A percentile compares a stretch with the other conserved stretches of the same genome.
Conservation (phyloP, 768 basidiomycete genomes). For the Termitomyces sp. region DNA sequence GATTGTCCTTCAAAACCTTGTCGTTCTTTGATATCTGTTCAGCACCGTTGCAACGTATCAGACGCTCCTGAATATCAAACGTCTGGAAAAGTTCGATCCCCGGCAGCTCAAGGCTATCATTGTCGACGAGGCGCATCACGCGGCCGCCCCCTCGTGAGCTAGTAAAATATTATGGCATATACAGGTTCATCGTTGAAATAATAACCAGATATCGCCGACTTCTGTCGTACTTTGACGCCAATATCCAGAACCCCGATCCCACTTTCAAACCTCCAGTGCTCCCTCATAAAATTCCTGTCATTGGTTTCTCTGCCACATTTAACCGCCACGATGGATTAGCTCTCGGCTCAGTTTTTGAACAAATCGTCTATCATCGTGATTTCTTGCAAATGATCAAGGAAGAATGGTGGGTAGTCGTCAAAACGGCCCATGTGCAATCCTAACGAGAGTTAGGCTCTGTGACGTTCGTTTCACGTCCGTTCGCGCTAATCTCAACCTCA, state of each 20-base stretch:
- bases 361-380: constrained; percentile 88
- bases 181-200: not conserved
- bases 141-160: constrained; percentile 82
- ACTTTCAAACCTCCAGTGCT: constrained; percentile 28
- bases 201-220: constrained; percentile 65
- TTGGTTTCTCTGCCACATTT: constrained; percentile 96
- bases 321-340: constrained; percentile 87
- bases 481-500: constrained; percentile 65
- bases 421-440: constrained; percentile 14
- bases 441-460: constrained; percentile 55
- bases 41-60: constrained; percentile 91
- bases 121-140: constrained; percentile 94
- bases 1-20: not conserved
- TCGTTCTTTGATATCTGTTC: not conserved
- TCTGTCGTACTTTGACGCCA: constrained; percentile 74
- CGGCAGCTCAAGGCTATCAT: constrained; percentile 65
- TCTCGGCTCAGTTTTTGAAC: constrained; percentile 82
- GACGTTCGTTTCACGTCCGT: constrained; percentile 84
- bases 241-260: constrained; percentile 51
- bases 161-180: not conserved
- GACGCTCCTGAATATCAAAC: constrained; percentile 58
- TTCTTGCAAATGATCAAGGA: constrained; percentile 92
- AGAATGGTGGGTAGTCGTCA: constrained; percentile 53
- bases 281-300: constrained; percentile 62
- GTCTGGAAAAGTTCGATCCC: constrained; percentile 75